Base-by-base conservation (phyloP, 306 rosid genomes). In the Acacia crassicarpa region DNA sequence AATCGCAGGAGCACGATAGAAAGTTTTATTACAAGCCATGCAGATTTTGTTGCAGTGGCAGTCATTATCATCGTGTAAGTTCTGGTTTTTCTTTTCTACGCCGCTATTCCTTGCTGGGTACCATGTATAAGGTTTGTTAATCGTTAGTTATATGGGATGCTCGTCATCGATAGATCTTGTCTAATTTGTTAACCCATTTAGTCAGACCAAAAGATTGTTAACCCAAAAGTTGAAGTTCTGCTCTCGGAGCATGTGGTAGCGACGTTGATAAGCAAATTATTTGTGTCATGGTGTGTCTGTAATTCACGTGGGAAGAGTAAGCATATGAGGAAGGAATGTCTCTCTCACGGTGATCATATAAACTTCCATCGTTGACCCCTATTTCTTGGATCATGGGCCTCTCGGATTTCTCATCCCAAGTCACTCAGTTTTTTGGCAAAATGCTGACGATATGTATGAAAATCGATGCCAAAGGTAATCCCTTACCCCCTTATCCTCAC, bases 321-420 rank as follows among this genome's bases (percentile, higher is more conserved):
- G 80, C 81, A 77, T 76, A 82, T 86, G 75, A 40, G 65, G 40
- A 71, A 58, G 81, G 94, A 89, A 91, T 91, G 93, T 90, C 94
- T 75, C 93, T 81, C 71, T 74, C 58, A 74, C 70, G 79, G 74
- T 38, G 49, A 54, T 48, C 53, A 61, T 20, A 72, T 35, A 68
- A 78, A 58, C 51, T 61, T 71, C 38, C 38, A 45, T 78, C 78
- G 78, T 84, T 84, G 91, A 87, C 90, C 84, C 84, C 61, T 19
- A 87, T 88, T 87, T 89, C 92, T 90, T 81, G 96, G 97, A 92
- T 92, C 97, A 86, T 89, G 98, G 88, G 92, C 89, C 85, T 86
- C 94, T 94, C 58, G 92, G 93, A 92, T 66, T 72, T 83, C 79
- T 83, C 72, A n/a, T 83, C 43, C 13, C 11, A 70, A 30, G 10